These are phyloP conservation scores for Inga leiocalycina DNA, from an alignment of 306 rosid genomes.

Conservation along the genomic window DNA sequence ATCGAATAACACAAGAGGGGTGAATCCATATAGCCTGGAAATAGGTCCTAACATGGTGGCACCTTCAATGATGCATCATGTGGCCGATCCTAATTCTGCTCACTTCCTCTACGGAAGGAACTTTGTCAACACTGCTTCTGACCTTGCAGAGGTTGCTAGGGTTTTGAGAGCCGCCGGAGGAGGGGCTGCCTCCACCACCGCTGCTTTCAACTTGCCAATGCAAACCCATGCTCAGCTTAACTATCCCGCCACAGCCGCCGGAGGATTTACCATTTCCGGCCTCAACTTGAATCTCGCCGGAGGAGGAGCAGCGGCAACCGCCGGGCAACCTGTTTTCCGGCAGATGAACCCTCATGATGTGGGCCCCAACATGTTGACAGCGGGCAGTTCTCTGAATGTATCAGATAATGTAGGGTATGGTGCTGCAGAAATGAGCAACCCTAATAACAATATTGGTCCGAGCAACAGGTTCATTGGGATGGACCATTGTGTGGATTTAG, in stretches of 20 bases:
- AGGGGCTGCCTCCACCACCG: conserved; percentile 35
- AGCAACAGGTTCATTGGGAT: conserved; percentile 60
- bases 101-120: conserved; percentile 67
- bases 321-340: conserved; percentile 44
- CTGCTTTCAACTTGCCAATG: conserved; percentile 42
- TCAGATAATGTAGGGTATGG: conserved; percentile 55
- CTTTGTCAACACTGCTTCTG: conserved; percentile 50
- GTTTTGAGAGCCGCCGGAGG: conserved; percentile 48
- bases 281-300: conserved; percentile 69
- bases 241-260: conserved; percentile 49
- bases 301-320: conserved; percentile 12
- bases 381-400: conserved; percentile 36
- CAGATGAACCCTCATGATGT: conserved; percentile 47
- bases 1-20: conserved; percentile 54
- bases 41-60: conserved; percentile 48
- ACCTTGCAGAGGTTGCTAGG: conserved; percentile 65
- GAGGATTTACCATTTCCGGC: conserved; percentile 71
- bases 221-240: conserved; percentile 39
- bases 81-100: conserved; percentile 49
- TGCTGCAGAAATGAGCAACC: conserved; percentile 46
- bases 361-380: conserved; percentile 45
- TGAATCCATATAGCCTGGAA: conserved; percentile 68
- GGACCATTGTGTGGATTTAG: conserved; percentile 82
- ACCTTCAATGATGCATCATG: conserved; percentile 69
- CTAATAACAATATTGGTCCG: conserved; percentile 33